phyloP scores from a whole-genome alignment of 257 asterid genomes.

The Salvia splendens region DNA sequence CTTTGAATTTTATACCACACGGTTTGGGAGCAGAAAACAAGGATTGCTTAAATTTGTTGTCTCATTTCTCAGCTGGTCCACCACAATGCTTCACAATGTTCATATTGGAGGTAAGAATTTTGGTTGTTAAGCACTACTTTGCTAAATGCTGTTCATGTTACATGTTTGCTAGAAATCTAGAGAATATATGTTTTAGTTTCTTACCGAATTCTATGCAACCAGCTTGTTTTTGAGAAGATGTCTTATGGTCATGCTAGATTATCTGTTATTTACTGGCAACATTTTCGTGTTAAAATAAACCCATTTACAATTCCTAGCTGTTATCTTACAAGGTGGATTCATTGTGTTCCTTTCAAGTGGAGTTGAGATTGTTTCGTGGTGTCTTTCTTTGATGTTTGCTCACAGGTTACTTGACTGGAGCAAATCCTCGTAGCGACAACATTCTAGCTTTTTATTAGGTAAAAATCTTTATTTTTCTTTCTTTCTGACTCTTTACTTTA shows the following conservation, averaged over 20 bases:
- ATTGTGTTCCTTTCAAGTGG: background rate
- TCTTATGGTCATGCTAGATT: too few relatives aligned
- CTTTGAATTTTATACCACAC: conserved; percentile 40
- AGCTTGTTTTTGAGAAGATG: too few relatives aligned
- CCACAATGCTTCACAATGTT: conserved; percentile 35
- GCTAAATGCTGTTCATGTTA: conserved; percentile 2
- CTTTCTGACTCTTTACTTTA: background rate
- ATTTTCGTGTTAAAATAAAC: background rate
- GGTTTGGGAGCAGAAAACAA: conserved; percentile 41
- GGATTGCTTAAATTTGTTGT: conserved; percentile 40
- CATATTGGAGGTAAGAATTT: conserved; percentile 47
- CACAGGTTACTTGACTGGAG: conserved; percentile 37
- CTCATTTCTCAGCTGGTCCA: conserved; percentile 42
- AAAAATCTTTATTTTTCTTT: background rate
- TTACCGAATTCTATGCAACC: background rate
- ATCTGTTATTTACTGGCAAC: background rate
- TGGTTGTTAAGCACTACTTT: conserved; percentile 19
- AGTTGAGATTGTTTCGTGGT: background rate
- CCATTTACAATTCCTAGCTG: background rate
- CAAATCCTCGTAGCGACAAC: conserved; percentile 23
- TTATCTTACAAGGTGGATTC: background rate
- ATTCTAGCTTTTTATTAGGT: conserved; percentile 31
- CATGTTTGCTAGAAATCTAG: background rate
- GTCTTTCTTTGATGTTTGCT: conserved; percentile 18
- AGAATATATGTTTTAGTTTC: too few relatives aligned